Conservation (phyloP, 129 eudicot species). For the Pittosporum tobira region DNA sequence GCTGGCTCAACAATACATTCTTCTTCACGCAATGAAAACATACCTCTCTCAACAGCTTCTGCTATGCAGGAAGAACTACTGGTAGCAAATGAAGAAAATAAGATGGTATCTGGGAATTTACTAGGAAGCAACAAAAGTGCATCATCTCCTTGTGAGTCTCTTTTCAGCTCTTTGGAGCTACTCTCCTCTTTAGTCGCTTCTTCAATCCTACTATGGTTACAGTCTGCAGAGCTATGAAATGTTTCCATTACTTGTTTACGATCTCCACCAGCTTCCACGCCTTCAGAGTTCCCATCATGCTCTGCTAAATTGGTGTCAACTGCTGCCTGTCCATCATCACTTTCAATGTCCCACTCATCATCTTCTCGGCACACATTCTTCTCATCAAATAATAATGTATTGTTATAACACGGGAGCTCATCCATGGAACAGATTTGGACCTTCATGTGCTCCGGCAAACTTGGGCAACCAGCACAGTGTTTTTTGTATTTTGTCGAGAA, state of each 20-base stretch:
- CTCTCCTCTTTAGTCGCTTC: background rate
- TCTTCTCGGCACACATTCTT: constrained; percentile 15
- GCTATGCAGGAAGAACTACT: background rate
- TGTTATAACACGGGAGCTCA: constrained; percentile 76
- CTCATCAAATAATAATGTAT: constrained; percentile 22
- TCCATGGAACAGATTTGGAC: constrained; percentile 64
- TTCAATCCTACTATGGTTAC: constrained; percentile 7
- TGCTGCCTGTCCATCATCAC: constrained; percentile 7
- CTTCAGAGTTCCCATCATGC: background rate
- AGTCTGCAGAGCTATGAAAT: constrained; percentile 6
- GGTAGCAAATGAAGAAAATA: constrained; percentile 1
- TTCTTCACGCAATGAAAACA: background rate
- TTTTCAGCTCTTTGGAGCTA: background rate
- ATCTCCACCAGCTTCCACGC: background rate
- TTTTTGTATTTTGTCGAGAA: constrained; percentile 75
- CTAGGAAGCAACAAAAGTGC: background rate
- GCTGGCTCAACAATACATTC: constrained; percentile 6
- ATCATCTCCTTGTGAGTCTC: background rate
- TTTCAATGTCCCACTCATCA: constrained; percentile 21
- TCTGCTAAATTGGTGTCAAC: background rate
- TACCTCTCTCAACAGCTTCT: constrained; percentile 5
- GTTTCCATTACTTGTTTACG: background rate
- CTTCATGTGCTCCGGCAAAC: constrained; percentile 63
- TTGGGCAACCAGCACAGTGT: constrained; percentile 65
- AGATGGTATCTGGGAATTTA: constrained; percentile 7